Evolutionary conservation across 495 filamentous ascomycete species (phyloP).

Genomic region (Podospora pseudoanserina): DNA sequence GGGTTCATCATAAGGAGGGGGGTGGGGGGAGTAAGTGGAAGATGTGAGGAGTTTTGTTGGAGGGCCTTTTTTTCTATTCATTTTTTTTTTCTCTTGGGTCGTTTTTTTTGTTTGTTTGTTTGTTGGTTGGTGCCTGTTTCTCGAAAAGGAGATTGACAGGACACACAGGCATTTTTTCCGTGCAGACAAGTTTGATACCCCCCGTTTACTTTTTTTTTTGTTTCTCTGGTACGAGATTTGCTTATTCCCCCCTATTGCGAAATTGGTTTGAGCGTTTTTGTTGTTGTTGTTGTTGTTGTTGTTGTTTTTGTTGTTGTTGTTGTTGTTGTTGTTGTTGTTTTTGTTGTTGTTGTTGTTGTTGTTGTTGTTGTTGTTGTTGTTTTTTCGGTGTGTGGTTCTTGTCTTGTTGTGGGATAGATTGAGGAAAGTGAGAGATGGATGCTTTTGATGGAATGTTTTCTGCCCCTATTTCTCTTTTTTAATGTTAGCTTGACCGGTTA

Average conservation of each 20-base stretch:
- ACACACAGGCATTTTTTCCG: neutral
- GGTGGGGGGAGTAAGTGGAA: constrained; percentile 6
- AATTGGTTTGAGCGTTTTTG: neutral
- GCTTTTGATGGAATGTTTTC: neutral
- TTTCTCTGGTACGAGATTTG: neutral
- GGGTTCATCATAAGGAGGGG: constrained; percentile 52
- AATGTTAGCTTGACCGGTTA: neutral
- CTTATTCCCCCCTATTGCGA: neutral
- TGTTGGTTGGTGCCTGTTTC: neutral
- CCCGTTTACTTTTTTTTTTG: neutral
- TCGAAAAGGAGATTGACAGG: neutral
- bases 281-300: too few species aligned
- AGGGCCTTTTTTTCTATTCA: neutral
- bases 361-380: too few species aligned
- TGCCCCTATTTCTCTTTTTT: neutral
- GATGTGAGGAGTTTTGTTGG: neutral
- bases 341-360: too few species aligned
- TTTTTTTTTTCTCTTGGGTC: neutral
- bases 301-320: too few species aligned
- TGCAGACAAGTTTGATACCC: neutral
- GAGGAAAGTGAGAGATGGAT: neutral
- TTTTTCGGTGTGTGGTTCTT: neutral
- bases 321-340: too few species aligned
- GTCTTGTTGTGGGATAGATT: neutral
- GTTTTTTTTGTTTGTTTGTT: neutral